Percentiles rank a stretch among this genome's conserved stretches.
phyloP scores from a whole-genome alignment of 257 asterid species.

The Scutellaria baicalensis region DNA sequence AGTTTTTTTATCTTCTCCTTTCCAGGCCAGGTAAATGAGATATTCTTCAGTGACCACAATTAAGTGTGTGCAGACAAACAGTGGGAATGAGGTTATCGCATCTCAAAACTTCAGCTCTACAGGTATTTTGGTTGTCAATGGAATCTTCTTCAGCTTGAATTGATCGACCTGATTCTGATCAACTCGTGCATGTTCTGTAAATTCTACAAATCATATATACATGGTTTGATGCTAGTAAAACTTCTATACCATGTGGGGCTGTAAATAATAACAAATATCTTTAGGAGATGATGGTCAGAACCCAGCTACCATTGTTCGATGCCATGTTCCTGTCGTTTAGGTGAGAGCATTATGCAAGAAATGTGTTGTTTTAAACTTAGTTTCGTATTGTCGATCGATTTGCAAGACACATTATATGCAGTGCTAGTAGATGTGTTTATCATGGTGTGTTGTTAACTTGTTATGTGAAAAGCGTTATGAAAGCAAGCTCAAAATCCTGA shows the following conservation, averaged over 20 bases:
- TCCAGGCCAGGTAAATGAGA: slow-evolving; percentile 34
- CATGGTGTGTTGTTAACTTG: background rate
- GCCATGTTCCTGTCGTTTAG: background rate
- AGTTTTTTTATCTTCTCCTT: slow-evolving; percentile 1
- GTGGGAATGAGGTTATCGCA: background rate
- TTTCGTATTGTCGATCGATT: background rate
- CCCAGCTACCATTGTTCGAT: background rate
- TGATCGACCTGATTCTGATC: slow-evolving; percentile 6
- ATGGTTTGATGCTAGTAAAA: background rate
- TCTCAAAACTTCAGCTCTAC: background rate
- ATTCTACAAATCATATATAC: slow-evolving; percentile 3
- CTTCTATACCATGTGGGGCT: background rate
- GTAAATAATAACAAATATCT: background rate
- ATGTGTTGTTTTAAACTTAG: background rate
- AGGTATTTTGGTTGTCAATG: background rate
- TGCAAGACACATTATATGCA: background rate
- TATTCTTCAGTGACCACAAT: background rate
- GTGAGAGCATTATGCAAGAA: background rate
- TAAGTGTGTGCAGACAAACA: slow-evolving; percentile 7
- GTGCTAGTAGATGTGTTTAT: background rate
- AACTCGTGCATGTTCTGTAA: slow-evolving; percentile 21
- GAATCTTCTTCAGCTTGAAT: slow-evolving; percentile 1
- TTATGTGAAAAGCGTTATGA: background rate
- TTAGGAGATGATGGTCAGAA: background rate
- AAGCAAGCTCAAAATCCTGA: background rate